Evolutionary conservation across 2,329 filamentous ascomycete species (phyloP).

Genomic region (Neobulgaria alba): DNA sequence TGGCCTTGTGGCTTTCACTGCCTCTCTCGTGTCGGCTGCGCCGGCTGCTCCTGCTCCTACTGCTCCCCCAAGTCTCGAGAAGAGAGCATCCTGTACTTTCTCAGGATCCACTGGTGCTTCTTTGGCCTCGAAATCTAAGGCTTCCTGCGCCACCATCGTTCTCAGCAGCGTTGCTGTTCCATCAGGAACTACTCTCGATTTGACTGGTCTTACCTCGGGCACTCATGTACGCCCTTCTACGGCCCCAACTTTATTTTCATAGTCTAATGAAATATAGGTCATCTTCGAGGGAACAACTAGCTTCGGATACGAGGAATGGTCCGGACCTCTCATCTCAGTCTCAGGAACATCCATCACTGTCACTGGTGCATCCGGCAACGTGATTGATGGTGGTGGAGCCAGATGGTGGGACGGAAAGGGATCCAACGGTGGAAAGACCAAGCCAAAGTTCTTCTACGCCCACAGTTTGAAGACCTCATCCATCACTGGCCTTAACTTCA

Average conservation of each 20-base stretch:
- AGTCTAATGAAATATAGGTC: conserved; percentile 34
- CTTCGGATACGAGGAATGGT: conserved; percentile 59
- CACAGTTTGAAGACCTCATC: conserved; percentile 41
- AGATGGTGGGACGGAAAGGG: conserved; percentile 40
- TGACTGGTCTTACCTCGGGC: conserved; percentile 42
- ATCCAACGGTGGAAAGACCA: conserved; percentile 47
- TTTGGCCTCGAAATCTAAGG: conserved; percentile 39
- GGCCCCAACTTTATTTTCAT: too few species aligned
- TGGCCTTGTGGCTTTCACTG: conserved; percentile 14
- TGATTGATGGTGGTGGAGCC: conserved; percentile 47
- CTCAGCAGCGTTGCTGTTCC: conserved; percentile 47
- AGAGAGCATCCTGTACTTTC: conserved; percentile 42
- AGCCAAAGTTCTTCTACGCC: conserved; percentile 56
- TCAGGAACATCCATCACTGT: conserved; percentile 20
- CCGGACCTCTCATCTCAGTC: conserved; percentile 48
- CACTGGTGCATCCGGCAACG: conserved; percentile 20
- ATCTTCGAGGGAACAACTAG: conserved; percentile 59
- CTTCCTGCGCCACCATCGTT: conserved; percentile 44
- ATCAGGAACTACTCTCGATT: conserved; percentile 48
- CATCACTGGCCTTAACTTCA: conserved; percentile 41
- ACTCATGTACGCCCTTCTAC: conserved; percentile 31
- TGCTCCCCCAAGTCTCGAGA: conserved; percentile 16
- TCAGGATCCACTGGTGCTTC: conserved; percentile 34
- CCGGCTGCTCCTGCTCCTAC: conserved; percentile 15
- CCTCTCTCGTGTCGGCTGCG: conserved; percentile 13